Conservation (phyloP, 176 grass and related monocot genomes). For the Musa itinerans region DNA sequence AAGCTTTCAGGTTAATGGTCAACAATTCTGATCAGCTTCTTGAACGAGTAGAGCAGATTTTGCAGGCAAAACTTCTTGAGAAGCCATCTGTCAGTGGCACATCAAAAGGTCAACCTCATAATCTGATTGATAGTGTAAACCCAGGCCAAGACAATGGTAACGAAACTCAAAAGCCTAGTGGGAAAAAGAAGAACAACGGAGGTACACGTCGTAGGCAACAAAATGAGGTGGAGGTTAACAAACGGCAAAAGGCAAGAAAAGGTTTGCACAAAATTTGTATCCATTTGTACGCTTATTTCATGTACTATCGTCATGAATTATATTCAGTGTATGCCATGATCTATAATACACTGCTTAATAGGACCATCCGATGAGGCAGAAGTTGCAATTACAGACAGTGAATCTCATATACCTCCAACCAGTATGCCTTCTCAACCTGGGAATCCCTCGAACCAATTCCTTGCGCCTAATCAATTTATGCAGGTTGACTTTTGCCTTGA, state of each 20-base stretch:
- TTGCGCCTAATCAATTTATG: slow-evolving; percentile 50
- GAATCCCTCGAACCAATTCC: slow-evolving; percentile 48
- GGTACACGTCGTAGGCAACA: slow-evolving; percentile 22
- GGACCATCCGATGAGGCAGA: slow-evolving; percentile 34
- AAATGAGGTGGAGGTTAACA: slow-evolving; percentile 47
- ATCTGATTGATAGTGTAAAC: slow-evolving; percentile 36
- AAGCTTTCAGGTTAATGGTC: slow-evolving; percentile 49
- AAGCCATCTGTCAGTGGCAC: slow-evolving; percentile 41
- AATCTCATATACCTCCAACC: slow-evolving; percentile 32
- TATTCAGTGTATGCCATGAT: slow-evolving; percentile 11
- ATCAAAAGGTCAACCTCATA: slow-evolving; percentile 35
- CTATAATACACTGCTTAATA: slow-evolving; percentile 1
- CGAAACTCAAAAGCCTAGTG: slow-evolving; percentile 34
- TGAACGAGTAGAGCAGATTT: slow-evolving; percentile 55
- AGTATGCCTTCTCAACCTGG: slow-evolving; percentile 36
- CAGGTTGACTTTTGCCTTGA: slow-evolving; percentile 37
- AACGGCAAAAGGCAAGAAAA: slow-evolving; percentile 61
- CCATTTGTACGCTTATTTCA: background rate
- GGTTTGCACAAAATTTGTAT: slow-evolving; percentile 28
- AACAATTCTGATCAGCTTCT: slow-evolving; percentile 60
- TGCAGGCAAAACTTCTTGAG: slow-evolving; percentile 33
- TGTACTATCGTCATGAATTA: background rate
- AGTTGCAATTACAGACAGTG: slow-evolving; percentile 41
- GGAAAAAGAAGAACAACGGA: slow-evolving; percentile 43
- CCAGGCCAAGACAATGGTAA: slow-evolving; percentile 28